Evolutionary conservation across 73 alveolate genomes (phyloP), one percentile per base, ranked within the genome.

Genomic region (Durusdinium trenchii): DNA sequence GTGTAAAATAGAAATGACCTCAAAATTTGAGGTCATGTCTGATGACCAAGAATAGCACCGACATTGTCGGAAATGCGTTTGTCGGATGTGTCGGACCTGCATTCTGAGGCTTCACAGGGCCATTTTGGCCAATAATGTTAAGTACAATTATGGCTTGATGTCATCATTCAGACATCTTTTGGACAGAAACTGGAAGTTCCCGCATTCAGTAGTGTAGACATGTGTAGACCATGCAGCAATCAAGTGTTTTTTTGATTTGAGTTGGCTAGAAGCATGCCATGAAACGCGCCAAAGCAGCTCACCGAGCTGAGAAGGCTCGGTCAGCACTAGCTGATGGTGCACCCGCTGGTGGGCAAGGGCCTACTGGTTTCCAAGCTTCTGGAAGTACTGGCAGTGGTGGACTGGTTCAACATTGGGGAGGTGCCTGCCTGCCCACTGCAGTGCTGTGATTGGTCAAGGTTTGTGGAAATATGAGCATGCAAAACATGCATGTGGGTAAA

Each of bases 341-440:
- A 57, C 12, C 69, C 23, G 69, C 23, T 12, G 32, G 23, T 57
- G 12, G 32, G 23, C 32, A 12, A 16, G 69, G 69, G 32, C 23
- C 69, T 57, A 57, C 32, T 57, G 12, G 32, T 57, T 57, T 23
- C 32, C 23, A 12, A 57, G 23, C 32, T 16, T 57, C 69, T 57
- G 23, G 69, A 57, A 12, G 32, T 57, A 57, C 69, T 57, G 69
- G 23, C 69, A 40, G 42, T 4, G 16, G 47, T 38, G 40, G 61
- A 2, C 35, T 76, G 86, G 86, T 76, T 4, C 16, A 40, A 3
- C 86, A 26, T 76, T 76, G 86, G 86, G 86, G 86, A 76, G 86
- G 86, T 76, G 9, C 79, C 10, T 26, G 10, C 40, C 61, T n/a
- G 42, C 86, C 86, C 84, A 48, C 18, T 28, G 32, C 30, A 6